Evolutionary conservation across 2,329 filamentous ascomycete genomes (phyloP).

Genomic region (Chaetoscypha palmicola): DNA sequence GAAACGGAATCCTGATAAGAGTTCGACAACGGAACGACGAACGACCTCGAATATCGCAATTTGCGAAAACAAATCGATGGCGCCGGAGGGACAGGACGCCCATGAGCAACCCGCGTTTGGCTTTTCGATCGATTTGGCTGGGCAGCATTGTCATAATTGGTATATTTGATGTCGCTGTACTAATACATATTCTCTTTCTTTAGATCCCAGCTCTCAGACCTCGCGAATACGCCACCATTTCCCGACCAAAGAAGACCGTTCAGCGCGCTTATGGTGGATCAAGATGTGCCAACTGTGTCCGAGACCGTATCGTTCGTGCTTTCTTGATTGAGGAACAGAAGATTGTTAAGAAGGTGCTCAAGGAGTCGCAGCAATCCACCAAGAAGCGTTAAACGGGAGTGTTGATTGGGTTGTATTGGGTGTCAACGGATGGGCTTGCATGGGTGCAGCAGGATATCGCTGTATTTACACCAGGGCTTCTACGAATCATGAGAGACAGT

Average conservation of each 20-base stretch:
- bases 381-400: constrained; percentile 34
- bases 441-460: constrained; percentile 31
- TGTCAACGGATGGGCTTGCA: constrained; percentile 31
- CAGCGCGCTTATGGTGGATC: constrained; percentile 97
- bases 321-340: constrained; percentile 99
- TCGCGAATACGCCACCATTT: constrained; percentile 95
- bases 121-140: too few species aligned
- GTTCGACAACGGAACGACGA: too few species aligned
- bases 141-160: too few species aligned
- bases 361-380: constrained; percentile 82
- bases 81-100: too few species aligned
- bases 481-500: constrained; percentile 27
- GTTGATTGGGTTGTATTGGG: constrained; percentile 29
- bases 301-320: constrained; percentile 93
- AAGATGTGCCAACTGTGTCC: constrained; percentile 97
- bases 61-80: too few species aligned
- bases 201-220: constrained; percentile 94
- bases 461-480: constrained; percentile 30
- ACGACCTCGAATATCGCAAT: too few species aligned
- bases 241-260: constrained; percentile 98
- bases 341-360: constrained; percentile 99
- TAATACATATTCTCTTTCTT: too few species aligned
- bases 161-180: too few species aligned
- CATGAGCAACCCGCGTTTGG: too few species aligned
- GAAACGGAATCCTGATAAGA: too few species aligned